These are phyloP conservation scores for Hypoxylon sp. DNA, from an alignment of 2,329 filamentous ascomycete genomes.

Conservation along the genomic window DNA sequence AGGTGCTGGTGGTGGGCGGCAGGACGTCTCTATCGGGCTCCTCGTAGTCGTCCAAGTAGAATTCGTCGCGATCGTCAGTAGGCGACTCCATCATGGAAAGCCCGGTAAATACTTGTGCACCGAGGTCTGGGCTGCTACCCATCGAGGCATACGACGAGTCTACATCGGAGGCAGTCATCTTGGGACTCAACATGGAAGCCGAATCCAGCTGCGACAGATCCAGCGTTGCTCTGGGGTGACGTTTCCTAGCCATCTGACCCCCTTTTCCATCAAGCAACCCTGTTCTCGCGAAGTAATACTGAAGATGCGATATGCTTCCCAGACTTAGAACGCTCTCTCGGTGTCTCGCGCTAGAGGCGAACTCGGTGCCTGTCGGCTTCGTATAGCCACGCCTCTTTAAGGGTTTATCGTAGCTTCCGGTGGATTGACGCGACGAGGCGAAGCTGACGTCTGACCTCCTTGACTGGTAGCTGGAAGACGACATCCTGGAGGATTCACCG, in stretches of 20 bases:
- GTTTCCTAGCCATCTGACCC: constrained; percentile 80
- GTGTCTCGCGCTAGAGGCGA: constrained; percentile 87
- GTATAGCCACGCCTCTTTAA: constrained; percentile 79
- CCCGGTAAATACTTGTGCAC: constrained; percentile 49
- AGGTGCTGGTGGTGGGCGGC: constrained; percentile 96
- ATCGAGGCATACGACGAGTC: constrained; percentile 69
- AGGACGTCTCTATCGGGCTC: constrained; percentile 80
- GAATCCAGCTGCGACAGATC: constrained; percentile 64
- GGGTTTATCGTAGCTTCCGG: constrained; percentile 52
- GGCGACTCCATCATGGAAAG: constrained; percentile 57
- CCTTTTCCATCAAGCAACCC: constrained; percentile 94
- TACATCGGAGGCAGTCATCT: constrained; percentile 55
- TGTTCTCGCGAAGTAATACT: constrained; percentile 97
- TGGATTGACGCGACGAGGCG: constrained; percentile 56
- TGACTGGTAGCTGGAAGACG: constrained; percentile 65
- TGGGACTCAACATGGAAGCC: constrained; percentile 51
- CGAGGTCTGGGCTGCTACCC: constrained; percentile 65
- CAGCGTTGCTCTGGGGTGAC: constrained; percentile 64
- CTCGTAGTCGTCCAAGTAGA: constrained; percentile 66
- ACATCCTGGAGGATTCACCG: constrained; percentile 68
- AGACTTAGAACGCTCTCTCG: constrained; percentile 95
- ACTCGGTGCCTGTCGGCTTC: constrained; percentile 85
- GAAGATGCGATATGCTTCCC: constrained; percentile 94
- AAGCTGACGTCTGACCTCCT: constrained; percentile 54
- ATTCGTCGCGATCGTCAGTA: constrained; percentile 53